phyloP scores from a whole-genome alignment of 2,329 filamentous ascomycete species.

The Cercospora sp. region DNA sequence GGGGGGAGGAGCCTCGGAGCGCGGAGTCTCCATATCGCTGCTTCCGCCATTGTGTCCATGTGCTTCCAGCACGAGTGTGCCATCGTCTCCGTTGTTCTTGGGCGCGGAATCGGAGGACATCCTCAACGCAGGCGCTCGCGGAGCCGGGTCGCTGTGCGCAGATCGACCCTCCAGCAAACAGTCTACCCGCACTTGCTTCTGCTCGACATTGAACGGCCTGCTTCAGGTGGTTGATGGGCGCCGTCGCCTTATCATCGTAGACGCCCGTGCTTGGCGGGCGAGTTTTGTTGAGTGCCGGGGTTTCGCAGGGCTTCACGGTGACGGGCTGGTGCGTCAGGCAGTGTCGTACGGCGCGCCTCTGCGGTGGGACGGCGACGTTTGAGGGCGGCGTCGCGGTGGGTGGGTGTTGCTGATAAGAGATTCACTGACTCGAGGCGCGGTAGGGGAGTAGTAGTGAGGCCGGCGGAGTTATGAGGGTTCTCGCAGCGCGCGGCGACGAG shows the following conservation, averaged over 20 bases:
- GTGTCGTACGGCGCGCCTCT: not conserved
- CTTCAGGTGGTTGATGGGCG: conserved; percentile 14
- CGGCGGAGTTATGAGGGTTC: not conserved
- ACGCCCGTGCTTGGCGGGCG: conserved; percentile 13
- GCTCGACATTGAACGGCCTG: conserved; percentile 34
- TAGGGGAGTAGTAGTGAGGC: not conserved
- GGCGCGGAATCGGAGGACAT: conserved; percentile 29
- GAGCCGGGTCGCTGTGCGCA: conserved; percentile 11
- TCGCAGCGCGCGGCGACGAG: not conserved
- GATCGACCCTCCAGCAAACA: conserved; percentile 16
- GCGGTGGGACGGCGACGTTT: not conserved
- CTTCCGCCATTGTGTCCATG: conserved; percentile 19
- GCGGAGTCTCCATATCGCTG: conserved; percentile 41
- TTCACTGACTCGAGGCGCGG: not conserved
- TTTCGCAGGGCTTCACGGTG: conserved; percentile 1
- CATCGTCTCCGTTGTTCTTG: conserved; percentile 18
- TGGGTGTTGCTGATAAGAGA: not conserved
- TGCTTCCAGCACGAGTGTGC: not conserved
- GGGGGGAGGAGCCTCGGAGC: conserved; percentile 44
- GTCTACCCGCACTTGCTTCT: conserved; percentile 36
- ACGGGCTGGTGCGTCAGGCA: not conserved
- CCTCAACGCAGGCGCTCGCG: conserved; percentile 15
- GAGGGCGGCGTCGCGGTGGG: not conserved
- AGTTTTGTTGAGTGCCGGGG: conserved; percentile 18
- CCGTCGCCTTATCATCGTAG: conserved; percentile 28